A percentile compares a stretch with the other conserved stretches of the same genome.
Evolutionary conservation across 306 rosid species (phyloP).

Genomic region (Abrus precatorius): DNA sequence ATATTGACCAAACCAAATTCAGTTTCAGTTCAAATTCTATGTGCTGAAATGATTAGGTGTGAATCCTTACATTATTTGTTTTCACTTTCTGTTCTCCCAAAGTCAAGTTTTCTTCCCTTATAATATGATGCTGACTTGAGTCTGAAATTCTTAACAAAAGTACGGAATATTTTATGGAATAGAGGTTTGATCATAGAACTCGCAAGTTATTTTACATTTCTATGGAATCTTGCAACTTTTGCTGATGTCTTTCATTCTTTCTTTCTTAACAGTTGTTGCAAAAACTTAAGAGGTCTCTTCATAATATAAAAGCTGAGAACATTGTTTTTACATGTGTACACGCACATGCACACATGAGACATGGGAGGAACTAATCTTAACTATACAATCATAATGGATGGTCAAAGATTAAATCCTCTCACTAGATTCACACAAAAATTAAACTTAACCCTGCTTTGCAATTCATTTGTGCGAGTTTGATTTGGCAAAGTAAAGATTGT

Average conservation of each 20-base stretch:
- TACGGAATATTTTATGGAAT: constrained; percentile 34
- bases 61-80: constrained; percentile 43
- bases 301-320: constrained; percentile 1
- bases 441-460: background rate
- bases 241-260: constrained; percentile 28
- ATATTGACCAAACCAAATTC: constrained; percentile 95
- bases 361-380: constrained; percentile 5
- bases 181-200: constrained; percentile 39
- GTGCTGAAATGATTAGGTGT: constrained; percentile 93
- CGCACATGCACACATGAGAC: too few relatives aligned
- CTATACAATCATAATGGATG: background rate
- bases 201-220: constrained; percentile 26
- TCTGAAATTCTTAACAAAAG: constrained; percentile 33
- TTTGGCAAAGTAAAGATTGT: constrained; percentile 29
- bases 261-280: constrained; percentile 27
- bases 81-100: constrained; percentile 29
- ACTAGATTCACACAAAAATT: constrained; percentile 3
- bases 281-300: constrained; percentile 31
- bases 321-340: background rate
- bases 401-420: background rate
- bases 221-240: constrained; percentile 26
- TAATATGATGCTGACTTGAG: constrained; percentile 30
- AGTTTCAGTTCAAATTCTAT: constrained; percentile 76
- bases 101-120: constrained; percentile 27
- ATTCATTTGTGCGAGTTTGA: constrained; percentile 23